Evolutionary conservation across 2,329 filamentous ascomycete genomes (phyloP), one percentile per base, ranked within the genome.

Genomic region (Beauveria bassiana): DNA sequence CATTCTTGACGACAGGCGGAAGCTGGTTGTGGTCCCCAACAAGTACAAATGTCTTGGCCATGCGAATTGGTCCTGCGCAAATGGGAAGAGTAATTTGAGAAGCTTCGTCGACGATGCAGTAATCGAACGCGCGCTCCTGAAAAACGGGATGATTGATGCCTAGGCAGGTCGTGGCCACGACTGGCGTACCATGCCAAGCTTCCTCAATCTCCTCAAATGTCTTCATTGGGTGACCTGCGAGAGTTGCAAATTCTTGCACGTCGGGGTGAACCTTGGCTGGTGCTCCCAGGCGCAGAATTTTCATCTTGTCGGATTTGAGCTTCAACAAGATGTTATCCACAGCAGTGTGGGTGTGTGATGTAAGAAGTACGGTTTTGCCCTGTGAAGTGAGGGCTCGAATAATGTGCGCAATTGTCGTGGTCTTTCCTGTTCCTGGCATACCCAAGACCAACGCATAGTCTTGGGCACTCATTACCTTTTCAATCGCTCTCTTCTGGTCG

Each of bases 391-490:
- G 80, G 1, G 93, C 91, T 50, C 91, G 87, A 68, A 99, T 98
- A 67, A 99, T 97, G 71, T 98, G 93, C 5, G 93, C 92, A 69
- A 99, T 98, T 0, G 95, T 99, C 0, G 95, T 99, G 3, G 95
- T 99, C 75, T 99, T 99, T 62, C 95, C 95, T 0, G 95, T 99
- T 8, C 95, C 95, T 1, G 95, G 95, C 95, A 99, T 99, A 31
- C 95, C 95, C 22, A 99, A 84, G 14, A 99, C 93, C n/a, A 99
- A 81, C 8, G 95, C 93, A 73, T 98, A 99, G 75, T 99, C 93
- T 67, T 90, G 85, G 3, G 95, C 93, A 69, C 89, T 91, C 89
- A 99, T 96, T 45, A 99, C 93, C 74, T 97, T 98, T 67, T 91
- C 84, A 58, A 99, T 92, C 0, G 95, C 95, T 62, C 81, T 82